Evolutionary conservation across 805 yeast genomes (phyloP), one percentile per base, ranked within the genome.

Genomic region (Ogataea methanolica): DNA sequence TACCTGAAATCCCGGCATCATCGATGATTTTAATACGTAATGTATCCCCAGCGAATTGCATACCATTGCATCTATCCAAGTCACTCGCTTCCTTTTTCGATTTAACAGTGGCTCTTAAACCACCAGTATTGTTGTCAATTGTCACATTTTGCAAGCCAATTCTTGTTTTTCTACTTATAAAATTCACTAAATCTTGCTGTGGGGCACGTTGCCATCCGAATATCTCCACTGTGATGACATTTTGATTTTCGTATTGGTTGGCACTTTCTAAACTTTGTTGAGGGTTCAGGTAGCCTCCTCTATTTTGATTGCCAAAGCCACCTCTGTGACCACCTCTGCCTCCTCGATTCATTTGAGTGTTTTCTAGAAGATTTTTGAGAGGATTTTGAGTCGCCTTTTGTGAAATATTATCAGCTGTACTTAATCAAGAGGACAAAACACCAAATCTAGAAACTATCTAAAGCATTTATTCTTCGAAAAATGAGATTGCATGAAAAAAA

Each of bases 131-230:
- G 14, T 80, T 79, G 47, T 82, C 82, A 6, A 80, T 77, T 3
- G 63, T 56, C 11, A 81, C 71, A 60, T 84, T 78, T 43, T 66
- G 63, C 12, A 91, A 70, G 0, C 72, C 66, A 17, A 87, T 71
- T 44, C 76, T 72, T 15, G 87, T 69, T 59, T 85, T 88, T 53
- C 96, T 74, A 43, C 82, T 76, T 15, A 90, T 65, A 63, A 90
- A 91, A 36, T 73, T 70, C 9, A 85, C 72, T 49, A 89, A 71
- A 49, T 89, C 96, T 17, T 76, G 81, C 50, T 75, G 73, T 2
- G 85, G 63, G 1, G 90, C 95, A 50, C 88, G 87, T 50, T 85
- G 82, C 97, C 97, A 90, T 40, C 90, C 88, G 36, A 74, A 68
- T 11, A 89, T 74, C 53, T 85, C 88, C 11, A 89, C 75, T 3